Evolutionary conservation across 2,329 filamentous ascomycete genomes (phyloP).

Genomic region (Trichoderma sp.): DNA sequence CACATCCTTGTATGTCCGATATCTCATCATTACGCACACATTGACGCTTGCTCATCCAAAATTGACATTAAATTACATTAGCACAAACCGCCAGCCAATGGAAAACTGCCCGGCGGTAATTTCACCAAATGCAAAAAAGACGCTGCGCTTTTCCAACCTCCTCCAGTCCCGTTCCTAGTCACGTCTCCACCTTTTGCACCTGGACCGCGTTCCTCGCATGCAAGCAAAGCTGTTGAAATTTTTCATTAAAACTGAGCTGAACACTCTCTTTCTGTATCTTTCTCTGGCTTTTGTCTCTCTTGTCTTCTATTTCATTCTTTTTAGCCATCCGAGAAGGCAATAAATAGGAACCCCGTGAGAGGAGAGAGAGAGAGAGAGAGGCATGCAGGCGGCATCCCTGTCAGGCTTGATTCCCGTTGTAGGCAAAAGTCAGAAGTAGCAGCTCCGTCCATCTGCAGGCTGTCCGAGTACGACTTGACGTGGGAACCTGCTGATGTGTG

Average conservation of each 20-base stretch:
- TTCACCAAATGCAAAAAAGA: not conserved
- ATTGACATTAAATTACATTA: not conserved
- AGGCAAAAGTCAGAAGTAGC: not conserved
- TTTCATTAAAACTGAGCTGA: not conserved
- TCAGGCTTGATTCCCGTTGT: constrained; percentile 3
- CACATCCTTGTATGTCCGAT: not conserved
- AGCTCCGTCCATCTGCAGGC: constrained; percentile 5
- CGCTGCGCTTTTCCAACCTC: constrained; percentile 14
- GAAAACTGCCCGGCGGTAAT: not conserved
- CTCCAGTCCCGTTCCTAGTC: constrained; percentile 6
- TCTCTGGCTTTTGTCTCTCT: not conserved
- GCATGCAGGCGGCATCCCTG: constrained; percentile 8
- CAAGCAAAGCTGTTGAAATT: constrained; percentile 2
- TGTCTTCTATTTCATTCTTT: not conserved
- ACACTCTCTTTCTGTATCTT: not conserved
- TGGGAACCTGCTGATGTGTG: not conserved
- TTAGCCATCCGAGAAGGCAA: not conserved
- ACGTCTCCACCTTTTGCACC: constrained; percentile 20
- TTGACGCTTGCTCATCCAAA: not conserved
- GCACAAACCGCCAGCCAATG: not conserved
- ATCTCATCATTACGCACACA: not conserved
- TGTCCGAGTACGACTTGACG: not conserved
- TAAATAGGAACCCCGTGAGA: not conserved
- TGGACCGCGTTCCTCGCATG: constrained; percentile 19
- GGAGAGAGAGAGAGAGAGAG: not conserved